Conservation (phyloP, 768 basidiomycete species). For the Termitomyces sp. region DNA sequence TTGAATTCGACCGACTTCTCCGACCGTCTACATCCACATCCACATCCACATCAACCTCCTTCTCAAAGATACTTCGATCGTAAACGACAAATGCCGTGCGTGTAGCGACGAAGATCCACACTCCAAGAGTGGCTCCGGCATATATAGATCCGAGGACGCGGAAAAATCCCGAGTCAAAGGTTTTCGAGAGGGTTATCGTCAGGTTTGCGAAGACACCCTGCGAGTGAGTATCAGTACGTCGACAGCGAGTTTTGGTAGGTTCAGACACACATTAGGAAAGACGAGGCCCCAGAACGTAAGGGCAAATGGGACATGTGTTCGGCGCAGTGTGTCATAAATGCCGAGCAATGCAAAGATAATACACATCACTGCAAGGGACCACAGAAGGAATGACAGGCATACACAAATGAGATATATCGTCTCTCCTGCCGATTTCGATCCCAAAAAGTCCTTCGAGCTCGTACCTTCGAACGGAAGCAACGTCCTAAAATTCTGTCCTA, state of each 20-base stretch:
- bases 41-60: too few relatives aligned
- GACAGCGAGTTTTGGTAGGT: too few relatives aligned
- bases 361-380: conserved; percentile 66
- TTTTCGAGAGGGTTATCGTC: conserved; percentile 46
- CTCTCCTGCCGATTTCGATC: conserved; percentile 25
- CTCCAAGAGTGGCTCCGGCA: conserved; percentile 40
- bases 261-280: conserved; percentile 65
- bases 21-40: neutral
- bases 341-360: conserved; percentile 52
- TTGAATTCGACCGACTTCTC: neutral
- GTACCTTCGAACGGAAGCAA: conserved; percentile 26
- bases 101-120: conserved; percentile 48
- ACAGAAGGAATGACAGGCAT: conserved; percentile 48
- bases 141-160: conserved; percentile 57
- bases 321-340: conserved; percentile 37
- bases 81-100: conserved; percentile 31
- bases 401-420: conserved; percentile 43
- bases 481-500: conserved; percentile 45
- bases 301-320: conserved; percentile 43
- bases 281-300: conserved; percentile 65
- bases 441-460: conserved; percentile 27
- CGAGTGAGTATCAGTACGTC: neutral
- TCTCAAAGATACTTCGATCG: conserved; percentile 7
- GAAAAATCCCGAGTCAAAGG: conserved; percentile 52
- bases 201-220: conserved; percentile 68